Conservation (phyloP, 1,139 yeast species). For the Suhomyces coccinellae region DNA sequence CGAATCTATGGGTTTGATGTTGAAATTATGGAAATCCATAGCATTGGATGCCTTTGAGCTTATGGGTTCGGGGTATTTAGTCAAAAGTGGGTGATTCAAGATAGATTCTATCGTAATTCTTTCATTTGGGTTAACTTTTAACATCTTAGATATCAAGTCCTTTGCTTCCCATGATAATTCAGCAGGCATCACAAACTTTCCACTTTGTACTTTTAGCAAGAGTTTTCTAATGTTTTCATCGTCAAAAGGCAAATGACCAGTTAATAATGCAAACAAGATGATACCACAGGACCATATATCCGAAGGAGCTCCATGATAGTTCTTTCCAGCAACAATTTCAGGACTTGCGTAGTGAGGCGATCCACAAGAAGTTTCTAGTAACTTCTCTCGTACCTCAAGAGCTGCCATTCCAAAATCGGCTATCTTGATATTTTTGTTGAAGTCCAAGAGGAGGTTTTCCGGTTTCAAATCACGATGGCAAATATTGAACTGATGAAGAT, state of each 20-base stretch:
- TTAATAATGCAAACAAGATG: slow-evolving; percentile 84
- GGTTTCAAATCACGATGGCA: slow-evolving; percentile 97
- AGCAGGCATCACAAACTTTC: slow-evolving; percentile 80
- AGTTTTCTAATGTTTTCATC: slow-evolving; percentile 90
- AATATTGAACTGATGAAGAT: slow-evolving; percentile 91
- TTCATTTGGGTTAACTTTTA: slow-evolving; percentile 73
- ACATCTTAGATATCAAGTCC: slow-evolving; percentile 80
- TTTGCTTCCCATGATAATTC: slow-evolving; percentile 79
- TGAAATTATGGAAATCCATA: slow-evolving; percentile 31
- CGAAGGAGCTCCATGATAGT: slow-evolving; percentile 94
- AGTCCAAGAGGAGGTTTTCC: slow-evolving; percentile 85
- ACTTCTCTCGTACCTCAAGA: slow-evolving; percentile 76
- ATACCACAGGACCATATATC: slow-evolving; percentile 99
- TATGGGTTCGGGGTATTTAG: slow-evolving; percentile 60
- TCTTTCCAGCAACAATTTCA: slow-evolving; percentile 91
- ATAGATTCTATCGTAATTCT: slow-evolving; percentile 78
- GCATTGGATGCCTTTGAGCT: slow-evolving; percentile 20
- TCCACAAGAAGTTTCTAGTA: slow-evolving; percentile 94
- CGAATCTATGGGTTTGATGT: slow-evolving; percentile 51
- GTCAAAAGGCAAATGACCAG: slow-evolving; percentile 96
- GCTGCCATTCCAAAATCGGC: slow-evolving; percentile 99
- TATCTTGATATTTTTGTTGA: slow-evolving; percentile 84
- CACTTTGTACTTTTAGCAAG: slow-evolving; percentile 86
- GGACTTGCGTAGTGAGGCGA: slow-evolving; percentile 99
- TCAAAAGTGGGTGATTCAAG: slow-evolving; percentile 73